These are phyloP conservation scores for Trametopsis cervina DNA, from an alignment of 768 basidiomycete species.

Conservation along the genomic window DNA sequence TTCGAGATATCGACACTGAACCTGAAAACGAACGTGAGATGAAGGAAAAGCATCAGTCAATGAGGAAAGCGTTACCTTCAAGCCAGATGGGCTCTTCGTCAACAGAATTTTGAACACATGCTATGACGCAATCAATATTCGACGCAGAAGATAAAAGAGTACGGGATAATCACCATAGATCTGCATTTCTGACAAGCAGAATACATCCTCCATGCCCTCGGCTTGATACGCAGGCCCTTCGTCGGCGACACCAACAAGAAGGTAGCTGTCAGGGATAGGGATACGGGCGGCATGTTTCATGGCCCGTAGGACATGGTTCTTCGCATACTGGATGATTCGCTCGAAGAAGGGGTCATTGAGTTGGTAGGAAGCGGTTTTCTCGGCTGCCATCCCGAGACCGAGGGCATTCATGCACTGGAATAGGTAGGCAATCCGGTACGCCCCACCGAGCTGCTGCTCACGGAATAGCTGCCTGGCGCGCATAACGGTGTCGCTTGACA, in stretches of 20 bases:
- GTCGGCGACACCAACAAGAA: slow-evolving; percentile 78
- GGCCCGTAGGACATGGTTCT: slow-evolving; percentile 58
- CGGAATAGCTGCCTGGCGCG: slow-evolving; percentile 44
- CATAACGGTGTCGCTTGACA: slow-evolving; percentile 49
- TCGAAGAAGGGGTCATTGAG: slow-evolving; percentile 20
- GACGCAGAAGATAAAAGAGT: too few relatives aligned
- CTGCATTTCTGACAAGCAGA: slow-evolving; percentile 43
- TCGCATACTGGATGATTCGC: slow-evolving; percentile 28
- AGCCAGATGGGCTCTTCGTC: slow-evolving; percentile 48
- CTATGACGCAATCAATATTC: slow-evolving; percentile 29
- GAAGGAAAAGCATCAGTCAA: too few relatives aligned
- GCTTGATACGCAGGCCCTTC: slow-evolving; percentile 62
- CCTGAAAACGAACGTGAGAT: slow-evolving; percentile 13
- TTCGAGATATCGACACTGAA: slow-evolving; percentile 45
- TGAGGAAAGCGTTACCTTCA: slow-evolving; percentile 34
- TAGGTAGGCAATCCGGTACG: slow-evolving; percentile 44
- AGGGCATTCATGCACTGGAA: slow-evolving; percentile 39
- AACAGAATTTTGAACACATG: slow-evolving; percentile 47
- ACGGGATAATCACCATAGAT: slow-evolving; percentile 53
- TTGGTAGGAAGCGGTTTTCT: neutral
- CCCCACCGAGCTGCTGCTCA: slow-evolving; percentile 36
- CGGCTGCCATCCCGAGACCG: slow-evolving; percentile 17
- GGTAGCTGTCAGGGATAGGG: slow-evolving; percentile 56
- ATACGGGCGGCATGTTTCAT: slow-evolving; percentile 76
- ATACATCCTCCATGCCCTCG: slow-evolving; percentile 47